These are phyloP conservation scores for Plectosphaerella plurivora DNA, from an alignment of 2,329 filamentous ascomycete genomes.

Conservation along the genomic window DNA sequence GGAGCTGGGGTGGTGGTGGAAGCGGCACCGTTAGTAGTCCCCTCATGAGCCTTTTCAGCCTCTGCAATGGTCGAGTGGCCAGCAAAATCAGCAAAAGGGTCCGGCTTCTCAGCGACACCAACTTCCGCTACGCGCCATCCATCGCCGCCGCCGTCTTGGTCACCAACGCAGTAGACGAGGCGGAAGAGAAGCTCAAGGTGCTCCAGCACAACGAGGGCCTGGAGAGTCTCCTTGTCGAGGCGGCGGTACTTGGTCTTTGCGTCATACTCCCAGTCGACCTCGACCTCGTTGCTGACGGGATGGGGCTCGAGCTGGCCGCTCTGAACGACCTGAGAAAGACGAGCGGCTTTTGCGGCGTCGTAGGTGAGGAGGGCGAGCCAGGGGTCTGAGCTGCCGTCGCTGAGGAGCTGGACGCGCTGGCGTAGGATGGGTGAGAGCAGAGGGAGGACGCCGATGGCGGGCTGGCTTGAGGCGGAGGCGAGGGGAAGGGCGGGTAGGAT, in stretches of 20 bases:
- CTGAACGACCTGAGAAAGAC: constrained; percentile 57
- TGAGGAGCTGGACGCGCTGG: constrained; percentile 62
- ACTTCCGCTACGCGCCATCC: constrained; percentile 74
- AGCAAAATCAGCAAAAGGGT: constrained; percentile 50
- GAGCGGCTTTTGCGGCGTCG: constrained; percentile 50
- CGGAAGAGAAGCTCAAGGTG: constrained; percentile 60
- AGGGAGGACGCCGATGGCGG: constrained; percentile 52
- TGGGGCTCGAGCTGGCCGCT: constrained; percentile 70
- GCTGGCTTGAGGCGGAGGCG: constrained; percentile 53
- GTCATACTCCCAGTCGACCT: constrained; percentile 66
- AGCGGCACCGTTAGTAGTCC: constrained; percentile 18
- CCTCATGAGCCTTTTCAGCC: constrained; percentile 53
- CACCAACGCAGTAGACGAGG: constrained; percentile 65
- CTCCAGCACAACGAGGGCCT: constrained; percentile 58
- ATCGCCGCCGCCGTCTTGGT: constrained; percentile 54
- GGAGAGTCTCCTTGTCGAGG: constrained; percentile 72
- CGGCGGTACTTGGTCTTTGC: constrained; percentile 59
- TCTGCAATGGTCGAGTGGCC: constrained; percentile 48
- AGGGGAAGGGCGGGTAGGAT: constrained; percentile 57
- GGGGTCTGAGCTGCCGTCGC: constrained; percentile 53
- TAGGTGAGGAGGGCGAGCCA: constrained; percentile 74
- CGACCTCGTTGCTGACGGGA: constrained; percentile 74
- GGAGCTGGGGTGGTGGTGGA: constrained; percentile 9
- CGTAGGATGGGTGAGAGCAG: constrained; percentile 62
- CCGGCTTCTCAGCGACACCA: constrained; percentile 50